Conservation (phyloP, 768 basidiomycete species). For the Macrolepiota dolichaula region DNA sequence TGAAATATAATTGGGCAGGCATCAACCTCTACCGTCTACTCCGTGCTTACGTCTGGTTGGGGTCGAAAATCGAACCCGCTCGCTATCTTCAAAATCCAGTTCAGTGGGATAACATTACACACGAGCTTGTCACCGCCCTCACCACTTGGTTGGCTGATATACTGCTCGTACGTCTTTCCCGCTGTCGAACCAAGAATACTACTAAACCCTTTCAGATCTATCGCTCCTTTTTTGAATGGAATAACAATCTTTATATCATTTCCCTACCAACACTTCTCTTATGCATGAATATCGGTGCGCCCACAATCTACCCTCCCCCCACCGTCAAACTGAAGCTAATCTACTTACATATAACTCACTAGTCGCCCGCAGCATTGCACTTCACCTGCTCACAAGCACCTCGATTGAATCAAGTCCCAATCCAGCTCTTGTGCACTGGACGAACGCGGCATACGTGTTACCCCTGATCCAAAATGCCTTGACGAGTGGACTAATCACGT, state of each 20-base stretch:
- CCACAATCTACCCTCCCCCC: too few species aligned
- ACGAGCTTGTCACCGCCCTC: slow-evolving; percentile 14
- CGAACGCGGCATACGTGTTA: slow-evolving; percentile 11
- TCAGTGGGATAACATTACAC: slow-evolving; percentile 19
- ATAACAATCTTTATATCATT: slow-evolving; percentile 7
- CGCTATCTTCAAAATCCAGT: slow-evolving; percentile 15
- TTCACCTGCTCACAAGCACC: slow-evolving; percentile 2
- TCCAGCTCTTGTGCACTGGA: slow-evolving; percentile 1
- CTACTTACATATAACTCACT: background rate
- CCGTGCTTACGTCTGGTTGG: slow-evolving; percentile 16
- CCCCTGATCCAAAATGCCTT: slow-evolving; percentile 9
- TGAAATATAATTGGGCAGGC: slow-evolving; percentile 4
- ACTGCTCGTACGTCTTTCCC: slow-evolving; percentile 9
- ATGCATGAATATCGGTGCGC: slow-evolving; percentile 12
- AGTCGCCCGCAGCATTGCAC: slow-evolving; percentile 1
- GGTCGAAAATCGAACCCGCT: slow-evolving; percentile 5
- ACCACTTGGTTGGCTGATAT: slow-evolving; percentile 20
- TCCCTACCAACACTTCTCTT: slow-evolving; percentile 10
- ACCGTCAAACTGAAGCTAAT: background rate
- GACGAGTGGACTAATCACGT: slow-evolving; percentile 12
- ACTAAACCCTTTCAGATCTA: slow-evolving; percentile 6
- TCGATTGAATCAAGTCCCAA: background rate
- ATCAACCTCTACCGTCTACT: slow-evolving; percentile 19
- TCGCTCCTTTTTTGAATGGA: slow-evolving; percentile 14
- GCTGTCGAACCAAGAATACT: background rate